Evolutionary conservation across 352 stramenopile species (phyloP).

Genomic region (Globisporangium parvum): DNA sequence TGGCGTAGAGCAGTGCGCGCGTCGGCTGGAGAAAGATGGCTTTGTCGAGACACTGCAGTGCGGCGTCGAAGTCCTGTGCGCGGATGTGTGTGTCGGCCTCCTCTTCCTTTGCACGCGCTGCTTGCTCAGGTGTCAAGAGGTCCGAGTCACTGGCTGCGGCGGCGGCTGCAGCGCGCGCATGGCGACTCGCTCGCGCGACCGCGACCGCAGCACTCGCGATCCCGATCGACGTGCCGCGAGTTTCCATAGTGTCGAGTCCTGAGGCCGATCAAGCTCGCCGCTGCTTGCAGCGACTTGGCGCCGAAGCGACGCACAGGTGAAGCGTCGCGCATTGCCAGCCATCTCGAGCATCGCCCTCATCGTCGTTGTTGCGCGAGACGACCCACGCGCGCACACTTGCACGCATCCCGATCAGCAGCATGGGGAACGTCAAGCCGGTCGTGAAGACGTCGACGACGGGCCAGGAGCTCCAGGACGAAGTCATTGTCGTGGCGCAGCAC

Average conservation of each 20-base stretch:
- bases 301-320: background rate
- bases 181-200: background rate
- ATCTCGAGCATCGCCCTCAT: no score
- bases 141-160: constrained; percentile 17
- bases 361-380: background rate
- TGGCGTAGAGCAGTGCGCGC: constrained; percentile 44
- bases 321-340: background rate
- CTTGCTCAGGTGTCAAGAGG: constrained; percentile 37
- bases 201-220: background rate
- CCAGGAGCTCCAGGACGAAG: constrained; percentile 79
- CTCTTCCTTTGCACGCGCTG: constrained; percentile 35
- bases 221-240: background rate
- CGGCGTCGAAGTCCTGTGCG: constrained; percentile 31
- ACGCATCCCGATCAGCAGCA: background rate
- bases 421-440: constrained; percentile 68
- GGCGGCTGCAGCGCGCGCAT: background rate
- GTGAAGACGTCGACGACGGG: constrained; percentile 88
- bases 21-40: constrained; percentile 68
- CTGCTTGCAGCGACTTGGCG: background rate
- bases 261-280: background rate
- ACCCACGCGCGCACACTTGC: constrained; percentile 2
- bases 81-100: constrained; percentile 35
- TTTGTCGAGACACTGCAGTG: constrained; percentile 60
- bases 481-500: constrained; percentile 70
- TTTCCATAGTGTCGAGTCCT: background rate